These are phyloP conservation scores for Linderniella brevidens DNA, from an alignment of 257 asterid genomes.

Conservation along the genomic window DNA sequence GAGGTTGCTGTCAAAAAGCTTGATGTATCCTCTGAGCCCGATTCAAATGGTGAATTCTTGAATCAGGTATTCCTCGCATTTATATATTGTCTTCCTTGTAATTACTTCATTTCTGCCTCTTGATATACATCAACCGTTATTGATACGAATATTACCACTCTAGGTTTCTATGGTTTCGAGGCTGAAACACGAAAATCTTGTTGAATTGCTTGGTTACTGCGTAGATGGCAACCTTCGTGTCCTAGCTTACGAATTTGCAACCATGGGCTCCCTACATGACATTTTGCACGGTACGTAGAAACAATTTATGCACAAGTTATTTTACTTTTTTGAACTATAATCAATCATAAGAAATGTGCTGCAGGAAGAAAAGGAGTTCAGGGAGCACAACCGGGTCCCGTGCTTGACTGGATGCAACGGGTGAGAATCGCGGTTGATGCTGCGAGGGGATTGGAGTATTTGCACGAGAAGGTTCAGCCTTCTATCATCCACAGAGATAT, in stretches of 20 bases:
- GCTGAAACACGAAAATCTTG: conserved; percentile 83
- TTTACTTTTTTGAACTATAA: conserved; percentile 6
- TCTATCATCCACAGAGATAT: conserved; percentile 85
- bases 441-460: conserved; percentile 88
- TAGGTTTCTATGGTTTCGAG: conserved; percentile 93
- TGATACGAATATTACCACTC: too few relatives aligned
- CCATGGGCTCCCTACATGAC: conserved; percentile 98
- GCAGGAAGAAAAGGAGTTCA: conserved; percentile 97
- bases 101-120: too few relatives aligned
- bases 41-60: conserved; percentile 71
- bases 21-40: conserved; percentile 86
- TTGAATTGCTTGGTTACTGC: conserved; percentile 84
- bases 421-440: conserved; percentile 94
- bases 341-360: conserved; percentile 2
- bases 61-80: conserved; percentile 40
- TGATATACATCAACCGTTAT: too few relatives aligned
- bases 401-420: conserved; percentile 94
- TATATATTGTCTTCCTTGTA: too few relatives aligned
- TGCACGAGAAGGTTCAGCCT: conserved; percentile 88
- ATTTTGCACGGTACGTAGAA: conserved; percentile 62
- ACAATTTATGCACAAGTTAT: conserved; percentile 10
- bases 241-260: conserved; percentile 88
- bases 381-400: conserved; percentile 98
- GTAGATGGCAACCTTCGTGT: conserved; percentile 86
- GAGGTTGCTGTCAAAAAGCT: conserved; percentile 93